Base-by-base conservation (phyloP, 1,284 basidiomycete genomes). In the Marasmius oreades region DNA sequence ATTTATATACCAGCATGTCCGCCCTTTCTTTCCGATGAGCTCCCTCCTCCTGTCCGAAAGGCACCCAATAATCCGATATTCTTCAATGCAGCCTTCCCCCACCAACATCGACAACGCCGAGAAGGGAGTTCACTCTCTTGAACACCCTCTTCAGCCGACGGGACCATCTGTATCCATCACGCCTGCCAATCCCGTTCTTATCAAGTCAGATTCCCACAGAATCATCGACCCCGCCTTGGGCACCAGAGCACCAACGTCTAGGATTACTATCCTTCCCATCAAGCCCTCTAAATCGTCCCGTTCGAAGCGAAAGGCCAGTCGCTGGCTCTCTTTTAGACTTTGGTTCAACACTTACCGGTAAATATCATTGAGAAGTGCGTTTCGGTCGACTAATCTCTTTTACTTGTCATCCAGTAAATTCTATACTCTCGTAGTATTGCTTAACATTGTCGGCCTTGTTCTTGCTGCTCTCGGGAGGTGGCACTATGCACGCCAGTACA, bases 321-420 rank as follows among this genome's bases (percentile, higher is more conserved):
- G 73, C 44, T 78, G 78, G 78, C 71, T 81, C 57, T 70, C 72
- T 36, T 80, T 83, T 62, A 75, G 75, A 59, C 68, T 88, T 33
- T 86, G 84, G 82, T 85, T 83, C 66, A 86, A 86, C 64, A 84
- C 84, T 5, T 85, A 84, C 62, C 73, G 84, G 80, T 84, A 67
- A 56, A 72, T 68, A 31, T 45, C 52, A 20, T 43, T 33, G 43
- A 24, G 46, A 42, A 20, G n/a, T 37, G 7, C 33, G 46, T 28
- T 28, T 18, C 12, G 16, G 16, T 46, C 24, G 11, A 36, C 26
- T 46, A 20, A 10, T 34, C 12, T 18, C 5, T 45, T 3, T 34
- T 26, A 12, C 36, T 11, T 45, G 60, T 31, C 28, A 44, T 28
- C 43, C 61, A 84, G 86, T 20, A 86, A 86, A 75, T 82, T 88